Conservation (phyloP, 2,329 filamentous ascomycete species). For the Aspergillus flavus region DNA sequence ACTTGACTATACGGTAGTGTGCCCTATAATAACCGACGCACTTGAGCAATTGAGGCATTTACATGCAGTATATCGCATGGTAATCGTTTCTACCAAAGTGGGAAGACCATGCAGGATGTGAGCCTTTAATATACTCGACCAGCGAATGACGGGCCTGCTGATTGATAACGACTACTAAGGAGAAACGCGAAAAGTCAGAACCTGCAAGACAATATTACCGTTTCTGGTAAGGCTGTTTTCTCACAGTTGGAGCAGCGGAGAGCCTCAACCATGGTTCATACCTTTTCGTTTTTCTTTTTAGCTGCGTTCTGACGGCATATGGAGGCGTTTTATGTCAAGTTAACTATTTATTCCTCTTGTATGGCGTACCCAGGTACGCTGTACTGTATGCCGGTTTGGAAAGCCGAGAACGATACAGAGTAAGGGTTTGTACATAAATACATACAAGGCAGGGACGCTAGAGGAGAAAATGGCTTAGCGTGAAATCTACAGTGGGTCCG, state of each 20-base stretch:
- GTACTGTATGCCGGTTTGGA: slow-evolving; percentile 4
- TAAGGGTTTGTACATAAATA: slow-evolving; percentile 10
- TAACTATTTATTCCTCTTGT: not conserved
- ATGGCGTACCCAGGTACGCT: not conserved
- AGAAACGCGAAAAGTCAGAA: slow-evolving; percentile 22
- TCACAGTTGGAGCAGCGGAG: slow-evolving; percentile 27
- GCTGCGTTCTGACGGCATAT: slow-evolving; percentile 8
- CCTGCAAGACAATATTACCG: slow-evolving; percentile 26
- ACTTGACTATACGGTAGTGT: not conserved
- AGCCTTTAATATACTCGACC: slow-evolving; percentile 2
- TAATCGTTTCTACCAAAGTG: slow-evolving; percentile 2
- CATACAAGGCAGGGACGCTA: slow-evolving; percentile 9
- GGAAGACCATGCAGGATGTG: slow-evolving; percentile 1
- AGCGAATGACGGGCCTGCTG: slow-evolving; percentile 11
- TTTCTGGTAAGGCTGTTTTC: slow-evolving; percentile 24
- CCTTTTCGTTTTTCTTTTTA: slow-evolving; percentile 15
- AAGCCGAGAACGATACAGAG: slow-evolving; percentile 12
- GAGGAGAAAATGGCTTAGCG: slow-evolving; percentile 5
- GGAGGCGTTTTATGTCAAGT: slow-evolving; percentile 3
- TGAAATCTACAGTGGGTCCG: slow-evolving; percentile 17
- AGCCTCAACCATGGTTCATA: slow-evolving; percentile 32
- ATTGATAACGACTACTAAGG: slow-evolving; percentile 15
- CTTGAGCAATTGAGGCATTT: slow-evolving; percentile 9
- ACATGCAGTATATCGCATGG: not conserved
- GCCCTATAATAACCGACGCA: not conserved